phyloP scores from a whole-genome alignment of 2,329 filamentous ascomycete genomes.

The Cryphonectria nitschkei region DNA sequence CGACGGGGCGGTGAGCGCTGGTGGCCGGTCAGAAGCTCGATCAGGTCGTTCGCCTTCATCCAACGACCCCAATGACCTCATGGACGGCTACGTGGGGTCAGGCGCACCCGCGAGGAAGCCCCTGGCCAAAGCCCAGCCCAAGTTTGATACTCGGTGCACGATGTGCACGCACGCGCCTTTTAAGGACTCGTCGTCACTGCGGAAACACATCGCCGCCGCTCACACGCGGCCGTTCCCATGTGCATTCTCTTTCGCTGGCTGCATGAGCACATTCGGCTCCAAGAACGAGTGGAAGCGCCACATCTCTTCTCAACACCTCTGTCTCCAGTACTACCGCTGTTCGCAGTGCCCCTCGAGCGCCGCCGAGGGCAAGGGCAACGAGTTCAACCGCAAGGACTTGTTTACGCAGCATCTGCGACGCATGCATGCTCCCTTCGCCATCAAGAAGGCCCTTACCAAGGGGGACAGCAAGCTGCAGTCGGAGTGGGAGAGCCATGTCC shows the following conservation, averaged over 20 bases:
- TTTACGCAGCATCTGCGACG: constrained; percentile 93
- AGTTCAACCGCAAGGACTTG: constrained; percentile 93
- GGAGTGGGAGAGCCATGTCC: constrained; percentile 68
- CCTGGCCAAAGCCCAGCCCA: constrained; percentile 51
- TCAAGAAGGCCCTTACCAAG: constrained; percentile 60
- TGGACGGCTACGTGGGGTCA: constrained; percentile 50
- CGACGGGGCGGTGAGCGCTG: constrained; percentile 43
- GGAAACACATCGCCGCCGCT: constrained; percentile 69
- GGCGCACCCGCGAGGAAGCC: constrained; percentile 44
- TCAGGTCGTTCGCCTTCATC: constrained; percentile 43
- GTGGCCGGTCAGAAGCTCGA: constrained; percentile 29
- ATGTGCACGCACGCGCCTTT: constrained; percentile 68
- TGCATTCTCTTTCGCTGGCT: constrained; percentile 83
- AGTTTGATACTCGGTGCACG: constrained; percentile 64
- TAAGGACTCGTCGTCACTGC: constrained; percentile 67
- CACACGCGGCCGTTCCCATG: constrained; percentile 81
- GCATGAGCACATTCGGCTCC: constrained; percentile 79
- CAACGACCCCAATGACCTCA: constrained; percentile 45
- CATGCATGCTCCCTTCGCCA: constrained; percentile 81
- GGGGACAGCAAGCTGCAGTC: constrained; percentile 61
- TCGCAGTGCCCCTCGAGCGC: constrained; percentile 61
- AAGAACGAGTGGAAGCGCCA: constrained; percentile 99
- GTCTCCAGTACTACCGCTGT: constrained; percentile 66
- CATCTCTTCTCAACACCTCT: constrained; percentile 86
- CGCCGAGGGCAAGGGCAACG: constrained; percentile 61